These are phyloP conservation scores for Bombardia bombarda DNA, from an alignment of 495 filamentous ascomycete species.

Conservation along the genomic window DNA sequence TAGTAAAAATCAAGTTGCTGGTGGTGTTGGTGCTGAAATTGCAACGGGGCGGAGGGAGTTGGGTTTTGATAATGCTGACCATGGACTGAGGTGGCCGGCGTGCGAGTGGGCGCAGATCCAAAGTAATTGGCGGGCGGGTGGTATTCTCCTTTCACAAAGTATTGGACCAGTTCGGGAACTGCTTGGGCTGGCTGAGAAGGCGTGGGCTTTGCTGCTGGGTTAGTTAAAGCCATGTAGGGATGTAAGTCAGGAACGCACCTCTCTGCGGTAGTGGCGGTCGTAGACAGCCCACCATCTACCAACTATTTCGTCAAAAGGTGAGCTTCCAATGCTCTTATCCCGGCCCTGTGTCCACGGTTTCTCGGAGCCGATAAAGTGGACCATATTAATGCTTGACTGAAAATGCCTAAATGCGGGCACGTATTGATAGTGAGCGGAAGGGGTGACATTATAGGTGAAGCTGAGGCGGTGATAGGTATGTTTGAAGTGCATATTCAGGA, in stretches of 20 bases:
- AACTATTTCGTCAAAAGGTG: conserved; percentile 73
- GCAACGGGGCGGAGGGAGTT: conserved; percentile 3
- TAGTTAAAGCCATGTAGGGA: conserved; percentile 1
- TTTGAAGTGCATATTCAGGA: conserved; percentile 90
- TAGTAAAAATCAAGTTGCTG: conserved; percentile 4
- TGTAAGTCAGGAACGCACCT: conserved; percentile 25
- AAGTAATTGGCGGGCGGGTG: conserved; percentile 33
- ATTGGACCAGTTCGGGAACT: conserved; percentile 37
- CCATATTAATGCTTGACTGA: conserved; percentile 73
- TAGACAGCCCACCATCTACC: conserved; percentile 88
- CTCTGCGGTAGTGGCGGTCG: conserved; percentile 67
- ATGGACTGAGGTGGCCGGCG: conserved; percentile 5
- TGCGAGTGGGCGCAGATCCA: conserved; percentile 14
- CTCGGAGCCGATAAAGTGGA: conserved; percentile 86
- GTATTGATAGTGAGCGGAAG: conserved; percentile 90
- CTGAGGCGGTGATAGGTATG: conserved; percentile 75
- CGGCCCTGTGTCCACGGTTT: conserved; percentile 83
- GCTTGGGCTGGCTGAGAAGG: conserved; percentile 3
- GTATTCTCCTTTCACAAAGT: conserved; percentile 46
- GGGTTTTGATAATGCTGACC: conserved; percentile 20
- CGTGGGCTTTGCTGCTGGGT: conserved; percentile 7
- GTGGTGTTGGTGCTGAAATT: conserved; percentile 13
- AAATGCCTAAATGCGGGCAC: conserved; percentile 91
- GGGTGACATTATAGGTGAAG: conserved; percentile 96
- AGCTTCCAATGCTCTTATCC: conserved; percentile 40